Evolutionary conservation across 2,329 filamentous ascomycete genomes (phyloP), one percentile per base, ranked within the genome.

Genomic region (Leptographium procerum): DNA sequence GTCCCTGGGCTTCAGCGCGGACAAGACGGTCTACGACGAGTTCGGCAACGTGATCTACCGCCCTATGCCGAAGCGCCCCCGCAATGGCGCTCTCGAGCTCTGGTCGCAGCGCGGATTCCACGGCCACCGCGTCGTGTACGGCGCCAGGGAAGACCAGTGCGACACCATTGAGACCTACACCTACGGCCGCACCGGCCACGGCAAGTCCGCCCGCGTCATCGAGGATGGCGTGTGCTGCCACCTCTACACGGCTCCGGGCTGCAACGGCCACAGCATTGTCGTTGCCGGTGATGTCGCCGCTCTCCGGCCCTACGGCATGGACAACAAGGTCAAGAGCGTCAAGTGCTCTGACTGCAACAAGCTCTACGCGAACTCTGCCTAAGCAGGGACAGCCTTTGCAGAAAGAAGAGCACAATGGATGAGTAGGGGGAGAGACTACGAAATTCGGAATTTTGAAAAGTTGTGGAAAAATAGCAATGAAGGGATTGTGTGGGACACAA

Each of bases 301-400:
- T 0, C 36, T 62, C n/a, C 31, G 11, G 16, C 28, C 60, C 1
- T 62, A 62, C 58, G 56, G 31, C 57, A 55, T 62, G 28, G 57
- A 60, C 34, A 11, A 54, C 47, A 43, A 40, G 24, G 19, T 48
- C 43, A 57, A 53, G 58, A 57, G 54, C n/a, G 58, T 57, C 19
- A 24, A n/a, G 7, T 62, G 60, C 55, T 50, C 51, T 53, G 14
- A n/a, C 1, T 57, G 55, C 48, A 10, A 33, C 8, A 1, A 2
- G 22, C 52, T 57, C 19, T 58, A 55, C n/a, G n/a, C 8, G 8
- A 28, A 45, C 6, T 14, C 8, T 11, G 8, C 34, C 34, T 26
- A 45, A n/a, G 36, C 2, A 24, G 31, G 24, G 16, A n/a, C 29
- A 10, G n/a, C n/a, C n/a, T n/a, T n/a, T n/a, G n/a, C n/a, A 16